Base-by-base conservation (phyloP, 2,329 filamentous ascomycete species). In the Eutypa lata region DNA sequence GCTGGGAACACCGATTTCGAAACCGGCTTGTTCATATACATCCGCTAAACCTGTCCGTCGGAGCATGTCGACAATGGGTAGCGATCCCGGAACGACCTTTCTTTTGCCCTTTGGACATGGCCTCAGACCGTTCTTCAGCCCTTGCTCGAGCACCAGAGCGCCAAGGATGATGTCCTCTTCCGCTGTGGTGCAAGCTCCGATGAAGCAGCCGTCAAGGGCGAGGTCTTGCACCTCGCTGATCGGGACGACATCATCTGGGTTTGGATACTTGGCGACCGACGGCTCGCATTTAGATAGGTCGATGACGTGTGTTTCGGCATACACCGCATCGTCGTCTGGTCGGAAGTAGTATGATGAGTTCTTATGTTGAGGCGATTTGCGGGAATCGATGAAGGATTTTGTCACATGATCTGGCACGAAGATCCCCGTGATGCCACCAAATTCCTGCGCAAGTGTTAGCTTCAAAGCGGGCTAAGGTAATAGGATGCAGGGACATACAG, bases 141-240 rank as follows among this genome's bases (percentile, higher is more conserved):
- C 74, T 7, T 62, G 62, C 49, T 72, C 63, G 0, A 77, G 64
- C 2, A 76, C 71, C 4, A 77, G 60, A 0, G 69, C 73, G 0
- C 64, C 74, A 5, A 76, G 61, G 13, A 77, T 67, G 1, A 76
- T 58, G 50, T 77, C 74, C 56, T 77, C 74, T 49, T 76, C 72
- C 0, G 74, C 65, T 1, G 74, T 77, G 1, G 75, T 77, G 57
- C 74, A 77, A 2, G 75, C 75, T 1, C 75, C 75, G 21, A 77
- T 76, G 57, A 77, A 77, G 49, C 68, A 70, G 2, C 74, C 75
- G 48, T 77, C 72, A 2, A 77, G 59, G 1, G 57, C 16, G 38
- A 63, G 68, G 1, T 61, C 65, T 2, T 54, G 59, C 13, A 66
- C 58, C n/a, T 71, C 66, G 0, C 57, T 58, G 1, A 76, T 69